phyloP scores from a whole-genome alignment of 1,139 yeast genomes.

The Torulaspora globosa region DNA sequence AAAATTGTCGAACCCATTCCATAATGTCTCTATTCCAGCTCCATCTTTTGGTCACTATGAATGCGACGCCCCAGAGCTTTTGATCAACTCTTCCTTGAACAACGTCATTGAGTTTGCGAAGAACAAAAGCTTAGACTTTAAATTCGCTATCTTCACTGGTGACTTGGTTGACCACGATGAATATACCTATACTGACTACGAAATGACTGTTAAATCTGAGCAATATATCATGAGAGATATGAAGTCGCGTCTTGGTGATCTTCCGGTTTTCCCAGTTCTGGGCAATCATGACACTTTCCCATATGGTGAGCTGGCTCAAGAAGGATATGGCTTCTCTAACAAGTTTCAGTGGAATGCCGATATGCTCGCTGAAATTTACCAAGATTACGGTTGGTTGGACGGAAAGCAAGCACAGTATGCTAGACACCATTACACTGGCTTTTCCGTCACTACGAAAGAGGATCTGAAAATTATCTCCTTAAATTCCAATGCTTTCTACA shows the following conservation, averaged over 20 bases:
- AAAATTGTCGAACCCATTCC: constrained; percentile 25
- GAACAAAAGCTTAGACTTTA: constrained; percentile 41
- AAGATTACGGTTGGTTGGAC: constrained; percentile 45
- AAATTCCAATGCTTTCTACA: constrained; percentile 65
- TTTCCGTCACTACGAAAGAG: constrained; percentile 50
- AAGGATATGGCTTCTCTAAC: constrained; percentile 45
- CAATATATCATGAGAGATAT: constrained; percentile 48
- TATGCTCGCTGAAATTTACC: constrained; percentile 57
- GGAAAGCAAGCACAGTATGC: constrained; percentile 37
- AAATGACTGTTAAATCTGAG: constrained; percentile 53
- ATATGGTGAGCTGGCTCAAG: constrained; percentile 63
- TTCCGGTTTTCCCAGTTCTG: constrained; percentile 61
- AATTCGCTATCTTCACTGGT: constrained; percentile 65
- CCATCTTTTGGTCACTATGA: constrained; percentile 56
- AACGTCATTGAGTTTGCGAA: constrained; percentile 42
- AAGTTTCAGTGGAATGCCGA: constrained; percentile 59
- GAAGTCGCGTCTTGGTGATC: constrained; percentile 49
- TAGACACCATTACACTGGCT: constrained; percentile 57
- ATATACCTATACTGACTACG: constrained; percentile 43
- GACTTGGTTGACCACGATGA: constrained; percentile 64
- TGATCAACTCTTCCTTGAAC: constrained; percentile 53
- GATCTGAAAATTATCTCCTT: constrained; percentile 62
- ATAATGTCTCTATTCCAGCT: constrained; percentile 49
- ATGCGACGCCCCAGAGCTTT: constrained; percentile 62
- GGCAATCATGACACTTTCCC: constrained; percentile 77